Base-by-base conservation (phyloP, 306 rosid genomes). In the Spatholobus suberectus region DNA sequence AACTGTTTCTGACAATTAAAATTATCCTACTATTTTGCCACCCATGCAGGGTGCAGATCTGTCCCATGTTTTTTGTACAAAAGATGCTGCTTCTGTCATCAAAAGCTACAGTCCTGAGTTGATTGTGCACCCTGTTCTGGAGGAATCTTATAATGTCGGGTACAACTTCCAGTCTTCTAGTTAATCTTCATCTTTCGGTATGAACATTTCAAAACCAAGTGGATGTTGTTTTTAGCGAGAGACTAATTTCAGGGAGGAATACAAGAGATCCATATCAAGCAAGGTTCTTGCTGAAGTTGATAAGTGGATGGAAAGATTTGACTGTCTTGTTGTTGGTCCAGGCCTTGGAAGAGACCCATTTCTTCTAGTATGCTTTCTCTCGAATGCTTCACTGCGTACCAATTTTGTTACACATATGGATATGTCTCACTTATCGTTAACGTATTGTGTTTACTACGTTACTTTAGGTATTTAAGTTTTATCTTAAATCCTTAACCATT, bases 311-410 rank as follows among this genome's bases (percentile, higher is more conserved):
- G 93, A 94, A 87, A 90, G 92, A 88, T 94, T 94, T 81, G 92
- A 90, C 74, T 90, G 98, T 73, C 94, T 66, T 66, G 97, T 94
- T 58, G 74, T 94, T 87, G 98, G 98, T 81, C 98, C 97, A 6
- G 97, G 98, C 87, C 98, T 94, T 12, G 97, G 97, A 78, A 94
- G 98, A 85, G 93, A 94, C 77, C 92, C 98, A 21, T 91, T 91
- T 86, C 72, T 66, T 66, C 72, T 66, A 18, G 72, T 94, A 76
- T 72, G 86, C 79, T 74, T 88, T 79, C 62, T 69, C 68, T 32
- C 68, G 44, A 68, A 41, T n/a, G 74, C 8, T 70, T 54, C n/a
- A 43, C 21, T 54, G 27, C 18, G n/a, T 70, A 70, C 70, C 70
- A 21, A 5, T 69, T 67, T 41, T 65, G 5, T 26, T 61, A 14